Evolutionary conservation across 1,284 basidiomycete genomes (phyloP), one percentile per base, ranked within the genome.

Genomic region (Puccinia horiana): DNA sequence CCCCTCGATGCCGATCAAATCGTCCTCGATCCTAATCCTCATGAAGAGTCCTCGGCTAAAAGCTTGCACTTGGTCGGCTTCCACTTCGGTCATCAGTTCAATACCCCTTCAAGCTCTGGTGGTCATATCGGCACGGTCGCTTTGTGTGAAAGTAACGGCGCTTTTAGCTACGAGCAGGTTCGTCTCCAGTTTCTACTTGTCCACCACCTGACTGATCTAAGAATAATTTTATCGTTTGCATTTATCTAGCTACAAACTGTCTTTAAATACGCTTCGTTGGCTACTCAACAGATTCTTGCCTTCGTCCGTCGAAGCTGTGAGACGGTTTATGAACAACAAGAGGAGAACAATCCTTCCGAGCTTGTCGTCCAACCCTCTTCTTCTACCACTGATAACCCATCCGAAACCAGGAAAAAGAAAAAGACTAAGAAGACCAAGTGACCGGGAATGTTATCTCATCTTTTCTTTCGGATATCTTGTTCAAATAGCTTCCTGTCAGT

Each of bases 71-170:
- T 81, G 12, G 32, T 81, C n/a, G 78, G 69, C 40, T 37, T 73
- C 40, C 69, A 73, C 26, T 81, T 81, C 56, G 70, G 78, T 12
- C 61, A 77, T 40, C 40, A 32, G 44, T 65, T 77, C 61, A 63
- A 76, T 44, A 40, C 40, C 11, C 20, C n/a, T 29, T 18, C 74
- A 40, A 44, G 40, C 54, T 44, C 54, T 2, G 54, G 42, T 26
- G 42, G 16, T 18, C 3, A n/a, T 0, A 40, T 44, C 40, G 74
- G 54, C 12, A 58, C n/a, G 18, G 32, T 70, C 20, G 35, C 65
- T n/a, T 37, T 79, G 11, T 79, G 77, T 70, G 77, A 79, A 70
- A 69, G 65, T 47, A 56, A 70, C 40, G 77, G 77, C 6, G 2
- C 49, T 35, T 79, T 79, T 44, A 54, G 37, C 26, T 70, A 70